Evolutionary conservation across 352 stramenopile species (phyloP).

Genomic region (Saprolegnia parasitica): DNA sequence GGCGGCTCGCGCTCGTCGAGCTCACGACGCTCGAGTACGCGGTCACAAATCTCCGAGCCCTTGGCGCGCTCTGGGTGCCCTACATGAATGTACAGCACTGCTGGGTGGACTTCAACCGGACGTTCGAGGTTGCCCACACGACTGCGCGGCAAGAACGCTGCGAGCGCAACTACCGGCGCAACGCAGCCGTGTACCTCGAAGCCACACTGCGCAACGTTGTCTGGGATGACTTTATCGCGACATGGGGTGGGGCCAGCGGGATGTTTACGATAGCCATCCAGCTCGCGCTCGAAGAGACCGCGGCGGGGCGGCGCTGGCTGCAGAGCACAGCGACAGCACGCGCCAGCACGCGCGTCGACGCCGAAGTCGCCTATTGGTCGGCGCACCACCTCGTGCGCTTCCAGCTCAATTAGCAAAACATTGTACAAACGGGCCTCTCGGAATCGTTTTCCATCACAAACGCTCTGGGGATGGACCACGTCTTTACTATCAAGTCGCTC

Average conservation of each 20-base stretch:
- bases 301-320: not conserved
- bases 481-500: not conserved
- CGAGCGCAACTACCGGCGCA: not conserved
- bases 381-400: not conserved
- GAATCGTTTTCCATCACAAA: not conserved
- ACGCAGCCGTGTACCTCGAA: slow-evolving; percentile 6
- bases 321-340: not conserved
- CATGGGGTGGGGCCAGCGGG: not conserved
- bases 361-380: slow-evolving; percentile 2
- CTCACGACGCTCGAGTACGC: not conserved
- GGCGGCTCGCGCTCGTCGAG: not conserved
- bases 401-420: slow-evolving; percentile 11
- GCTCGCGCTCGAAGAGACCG: not conserved
- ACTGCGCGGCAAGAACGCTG: not conserved
- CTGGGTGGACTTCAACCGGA: slow-evolving; percentile 17
- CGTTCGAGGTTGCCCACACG: slow-evolving; percentile 19
- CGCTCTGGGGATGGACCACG: slow-evolving; percentile 4
- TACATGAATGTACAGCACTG: slow-evolving; percentile 2
- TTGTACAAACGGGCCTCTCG: not conserved
- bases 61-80: not conserved
- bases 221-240: slow-evolving; percentile 9
- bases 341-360: not conserved
- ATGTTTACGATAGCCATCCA: slow-evolving; percentile 16
- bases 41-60: not conserved
- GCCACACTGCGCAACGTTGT: slow-evolving; percentile 1